Evolutionary conservation across 2,329 filamentous ascomycete species (phyloP), one percentile per base, ranked within the genome.

Genomic region (Ceratocystis huliohia): DNA sequence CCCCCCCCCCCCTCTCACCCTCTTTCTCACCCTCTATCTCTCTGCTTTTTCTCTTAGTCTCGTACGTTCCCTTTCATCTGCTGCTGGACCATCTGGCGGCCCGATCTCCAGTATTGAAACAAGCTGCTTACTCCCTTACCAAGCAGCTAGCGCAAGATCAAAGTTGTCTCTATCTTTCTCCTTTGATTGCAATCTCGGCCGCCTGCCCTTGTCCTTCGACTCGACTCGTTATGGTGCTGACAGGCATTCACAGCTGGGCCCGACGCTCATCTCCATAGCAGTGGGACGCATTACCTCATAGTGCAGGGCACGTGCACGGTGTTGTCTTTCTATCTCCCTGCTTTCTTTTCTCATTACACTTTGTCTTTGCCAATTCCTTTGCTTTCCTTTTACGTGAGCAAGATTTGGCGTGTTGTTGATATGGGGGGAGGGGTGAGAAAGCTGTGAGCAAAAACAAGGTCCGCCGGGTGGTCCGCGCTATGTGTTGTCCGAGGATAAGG

Each of bases 241-340:
- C 37, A 41, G 37, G 37, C 53, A 57, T 57, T 17, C 30, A 57
- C 53, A 57, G 53, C 25, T 57, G 28, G 53, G 28, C 53, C 22
- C 25, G 25, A 57, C 53, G 53, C 53, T 57, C 53, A 57, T 57
- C 28, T 57, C 53, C 53, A 57, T 57, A 15, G n/a, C 22, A 25
- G 53, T 57, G 53, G 53, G 53, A 57, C 53, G 53, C 53, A 57
- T 57, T 57, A 57, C 53, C 53, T 57, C 53, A 57, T 57, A 57
- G 53, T 33, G 28, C 53, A 57, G 53, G 53, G 53, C 22, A 57
- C 53, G 53, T 57, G 53, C 53, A 33, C 28, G 13, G 20, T 22
- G 37, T 15, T 41, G 37, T 13, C 37, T 41, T 41, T 41, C 37
- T 41, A 41, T 41, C 37, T 41, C 20, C 20, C 20, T 56, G 13